These are phyloP conservation scores for Sistotremastrum suecicum DNA, from an alignment of 768 basidiomycete genomes.

Conservation along the genomic window DNA sequence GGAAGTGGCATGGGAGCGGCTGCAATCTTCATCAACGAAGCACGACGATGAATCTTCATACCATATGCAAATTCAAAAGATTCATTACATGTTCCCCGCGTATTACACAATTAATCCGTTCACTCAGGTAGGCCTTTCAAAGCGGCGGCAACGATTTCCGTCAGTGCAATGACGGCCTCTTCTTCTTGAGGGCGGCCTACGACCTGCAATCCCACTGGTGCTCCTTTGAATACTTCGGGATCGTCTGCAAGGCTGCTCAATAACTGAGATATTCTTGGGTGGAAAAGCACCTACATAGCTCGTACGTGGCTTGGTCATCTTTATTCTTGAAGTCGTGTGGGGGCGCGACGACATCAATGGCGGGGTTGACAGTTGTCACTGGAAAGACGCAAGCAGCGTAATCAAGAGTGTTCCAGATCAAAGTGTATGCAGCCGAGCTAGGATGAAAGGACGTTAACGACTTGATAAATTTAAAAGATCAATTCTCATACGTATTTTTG, in stretches of 20 bases:
- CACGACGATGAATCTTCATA: conserved; percentile 7
- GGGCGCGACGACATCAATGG: conserved; percentile 32
- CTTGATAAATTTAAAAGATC: too few relatives aligned
- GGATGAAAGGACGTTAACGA: too few relatives aligned
- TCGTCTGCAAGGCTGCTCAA: conserved; percentile 28
- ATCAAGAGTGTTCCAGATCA: conserved; percentile 57
- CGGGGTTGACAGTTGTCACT: conserved; percentile 42
- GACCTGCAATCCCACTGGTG: conserved; percentile 52
- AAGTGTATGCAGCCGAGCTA: conserved; percentile 36
- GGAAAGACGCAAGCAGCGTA: conserved; percentile 50
- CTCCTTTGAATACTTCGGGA: conserved; percentile 37
- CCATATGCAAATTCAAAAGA: not conserved
- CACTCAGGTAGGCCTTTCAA: conserved; percentile 18
- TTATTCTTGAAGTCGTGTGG: conserved; percentile 32
- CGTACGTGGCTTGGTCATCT: conserved; percentile 34
- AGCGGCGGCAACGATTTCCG: conserved; percentile 47
- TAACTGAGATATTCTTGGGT: not conserved
- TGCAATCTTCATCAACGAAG: conserved; percentile 66
- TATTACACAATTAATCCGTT: too few relatives aligned
- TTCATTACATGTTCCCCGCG: too few relatives aligned
- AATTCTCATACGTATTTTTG: conserved; percentile 27
- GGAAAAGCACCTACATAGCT: conserved; percentile 31
- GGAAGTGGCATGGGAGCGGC: conserved; percentile 89
- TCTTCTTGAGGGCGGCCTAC: conserved; percentile 61
- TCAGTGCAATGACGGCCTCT: conserved; percentile 58